Conservation (phyloP, 257 asterid genomes). For the Pogostemon cablin region DNA sequence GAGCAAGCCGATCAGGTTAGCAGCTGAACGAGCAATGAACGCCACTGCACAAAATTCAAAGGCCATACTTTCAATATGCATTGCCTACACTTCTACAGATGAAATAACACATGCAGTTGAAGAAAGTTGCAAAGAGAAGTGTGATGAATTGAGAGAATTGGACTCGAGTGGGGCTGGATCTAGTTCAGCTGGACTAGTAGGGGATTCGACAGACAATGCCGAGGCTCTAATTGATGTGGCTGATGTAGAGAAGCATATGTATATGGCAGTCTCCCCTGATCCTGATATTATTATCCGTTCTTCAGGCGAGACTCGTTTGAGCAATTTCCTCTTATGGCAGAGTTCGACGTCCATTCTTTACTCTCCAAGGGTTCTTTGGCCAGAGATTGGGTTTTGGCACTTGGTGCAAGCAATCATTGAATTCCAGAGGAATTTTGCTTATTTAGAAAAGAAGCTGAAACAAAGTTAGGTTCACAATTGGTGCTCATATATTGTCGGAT, state of each 20-base stretch:
- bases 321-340: constrained; percentile 89
- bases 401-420: too few relatives aligned
- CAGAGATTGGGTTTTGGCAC: constrained; percentile 73
- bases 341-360: constrained; percentile 61
- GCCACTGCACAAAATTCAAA: constrained; percentile 62
- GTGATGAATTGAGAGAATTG: too few relatives aligned
- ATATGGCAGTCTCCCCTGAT: constrained; percentile 64
- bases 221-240: too few relatives aligned
- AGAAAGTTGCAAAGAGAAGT: too few relatives aligned
- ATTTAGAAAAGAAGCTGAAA: constrained; percentile 51
- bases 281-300: constrained; percentile 74
- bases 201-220: too few relatives aligned
- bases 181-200: too few relatives aligned
- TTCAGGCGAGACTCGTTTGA: constrained; percentile 76
- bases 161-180: too few relatives aligned
- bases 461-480: constrained; percentile 26
- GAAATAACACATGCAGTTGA: too few relatives aligned
- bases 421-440: constrained; percentile 26
- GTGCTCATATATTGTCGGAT: neutral
- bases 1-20: constrained; percentile 51
- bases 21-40: constrained; percentile 72
- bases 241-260: constrained; percentile 65
- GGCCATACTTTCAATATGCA: constrained; percentile 59
- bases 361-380: constrained; percentile 71
- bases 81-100: too few relatives aligned